A percentile compares a stretch with the other conserved stretches of the same genome.
Evolutionary conservation across 257 asterid species (phyloP).

Genomic region (Ilex aquifolium): DNA sequence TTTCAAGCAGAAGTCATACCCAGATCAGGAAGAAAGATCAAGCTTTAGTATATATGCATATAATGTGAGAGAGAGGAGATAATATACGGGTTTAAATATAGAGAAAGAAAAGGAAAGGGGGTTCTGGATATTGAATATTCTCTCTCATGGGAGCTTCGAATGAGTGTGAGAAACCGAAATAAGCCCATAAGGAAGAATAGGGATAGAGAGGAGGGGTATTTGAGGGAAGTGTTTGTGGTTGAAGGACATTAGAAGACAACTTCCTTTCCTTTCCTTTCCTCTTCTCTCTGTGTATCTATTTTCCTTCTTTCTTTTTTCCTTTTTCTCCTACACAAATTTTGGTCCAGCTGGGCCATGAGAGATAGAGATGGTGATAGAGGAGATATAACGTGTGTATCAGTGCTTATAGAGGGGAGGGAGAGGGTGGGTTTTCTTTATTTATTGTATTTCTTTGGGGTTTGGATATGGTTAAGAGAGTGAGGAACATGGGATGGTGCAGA

Average conservation of each 20-base stretch:
- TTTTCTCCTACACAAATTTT: background rate
- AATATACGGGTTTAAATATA: background rate
- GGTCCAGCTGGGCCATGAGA: background rate
- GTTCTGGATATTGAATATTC: background rate
- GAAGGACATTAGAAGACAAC: constrained; percentile 32
- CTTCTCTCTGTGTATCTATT: constrained; percentile 2
- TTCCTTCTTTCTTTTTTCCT: background rate
- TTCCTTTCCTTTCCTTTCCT: constrained; percentile 15
- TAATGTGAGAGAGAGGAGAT: background rate
- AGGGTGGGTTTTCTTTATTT: too few species aligned
- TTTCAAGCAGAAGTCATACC: constrained; percentile 8
- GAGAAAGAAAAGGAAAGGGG: background rate
- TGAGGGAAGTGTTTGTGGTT: constrained; percentile 33
- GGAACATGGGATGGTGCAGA: too few species aligned
- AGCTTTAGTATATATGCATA: background rate
- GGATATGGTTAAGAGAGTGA: too few species aligned
- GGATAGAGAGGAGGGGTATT: constrained; percentile 13
- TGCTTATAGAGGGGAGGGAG: too few species aligned
- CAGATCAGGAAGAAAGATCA: constrained; percentile 6
- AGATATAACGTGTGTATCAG: too few species aligned
- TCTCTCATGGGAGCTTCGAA: constrained; percentile 1
- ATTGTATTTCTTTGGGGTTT: too few species aligned
- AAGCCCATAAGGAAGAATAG: constrained; percentile 10
- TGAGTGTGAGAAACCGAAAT: background rate
- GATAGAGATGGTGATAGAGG: background rate